Percentiles rank a stretch among this genome's conserved stretches.
phyloP scores from a whole-genome alignment of 768 basidiomycete species.

The Chalciporus piperatus region DNA sequence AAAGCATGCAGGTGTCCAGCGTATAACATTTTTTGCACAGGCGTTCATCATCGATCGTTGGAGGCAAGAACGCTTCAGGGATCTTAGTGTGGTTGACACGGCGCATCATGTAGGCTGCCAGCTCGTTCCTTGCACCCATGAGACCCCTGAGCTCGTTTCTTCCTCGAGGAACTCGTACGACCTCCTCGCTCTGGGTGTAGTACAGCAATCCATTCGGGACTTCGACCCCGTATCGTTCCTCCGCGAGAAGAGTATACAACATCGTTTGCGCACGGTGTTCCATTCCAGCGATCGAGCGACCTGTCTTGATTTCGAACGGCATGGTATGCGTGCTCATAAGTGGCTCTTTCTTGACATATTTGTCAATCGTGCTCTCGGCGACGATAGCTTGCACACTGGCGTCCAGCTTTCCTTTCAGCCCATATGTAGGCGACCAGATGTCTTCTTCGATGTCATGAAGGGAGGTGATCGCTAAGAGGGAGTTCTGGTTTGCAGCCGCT shows the following conservation, averaged over 20 bases:
- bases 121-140: slow-evolving; percentile 77
- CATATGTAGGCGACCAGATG: slow-evolving; percentile 94
- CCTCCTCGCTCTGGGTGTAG: slow-evolving; percentile 90
- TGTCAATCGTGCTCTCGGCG: slow-evolving; percentile 39
- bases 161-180: slow-evolving; percentile 76
- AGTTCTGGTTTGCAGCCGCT: slow-evolving; percentile 42
- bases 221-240: slow-evolving; percentile 84
- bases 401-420: slow-evolving; percentile 94
- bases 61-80: slow-evolving; percentile 69
- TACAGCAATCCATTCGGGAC: slow-evolving; percentile 85
- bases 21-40: slow-evolving; percentile 80
- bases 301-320: slow-evolving; percentile 97
- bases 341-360: slow-evolving; percentile 14
- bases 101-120: slow-evolving; percentile 74
- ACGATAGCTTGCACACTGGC: slow-evolving; percentile 77
- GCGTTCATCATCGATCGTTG: slow-evolving; percentile 79
- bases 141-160: slow-evolving; percentile 84
- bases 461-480: slow-evolving; percentile 67
- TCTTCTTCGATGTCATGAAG: slow-evolving; percentile 93
- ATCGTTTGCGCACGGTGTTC: slow-evolving; percentile 98
- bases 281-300: slow-evolving; percentile 69
- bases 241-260: slow-evolving; percentile 88
- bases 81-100: slow-evolving; percentile 33
- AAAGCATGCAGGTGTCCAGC: slow-evolving; percentile 89
- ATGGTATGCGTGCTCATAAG: slow-evolving; percentile 34